Evolutionary conservation across 169 alveolate genomes (phyloP).

Genomic region (Theileria equi): DNA sequence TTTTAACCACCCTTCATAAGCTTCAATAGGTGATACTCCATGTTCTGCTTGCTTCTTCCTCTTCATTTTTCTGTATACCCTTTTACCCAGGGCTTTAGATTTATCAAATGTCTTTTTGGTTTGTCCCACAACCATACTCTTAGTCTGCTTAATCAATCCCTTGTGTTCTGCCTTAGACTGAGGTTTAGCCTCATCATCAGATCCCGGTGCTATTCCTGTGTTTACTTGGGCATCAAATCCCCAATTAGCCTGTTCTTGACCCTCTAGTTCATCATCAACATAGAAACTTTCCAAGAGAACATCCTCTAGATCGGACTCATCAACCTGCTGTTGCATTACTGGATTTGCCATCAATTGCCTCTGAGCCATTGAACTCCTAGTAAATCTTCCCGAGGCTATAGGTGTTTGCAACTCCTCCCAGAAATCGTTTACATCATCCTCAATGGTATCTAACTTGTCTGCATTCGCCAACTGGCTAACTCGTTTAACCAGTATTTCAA

Average conservation of each 20-base stretch:
- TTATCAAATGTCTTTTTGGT: slow-evolving; percentile 43
- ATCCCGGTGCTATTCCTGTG: slow-evolving; percentile 22
- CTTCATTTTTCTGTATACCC: slow-evolving; percentile 47
- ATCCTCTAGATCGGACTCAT: slow-evolving; percentile 45
- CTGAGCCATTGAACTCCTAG: slow-evolving; percentile 53
- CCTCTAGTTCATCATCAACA: slow-evolving; percentile 57
- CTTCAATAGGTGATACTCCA: slow-evolving; percentile 41
- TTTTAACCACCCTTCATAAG: slow-evolving; percentile 55
- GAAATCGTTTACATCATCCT: slow-evolving; percentile 7
- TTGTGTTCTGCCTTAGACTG: slow-evolving; percentile 3
- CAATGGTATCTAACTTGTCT: neutral
- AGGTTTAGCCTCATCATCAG: neutral
- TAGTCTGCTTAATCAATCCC: slow-evolving; percentile 45
- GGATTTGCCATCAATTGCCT: slow-evolving; percentile 11
- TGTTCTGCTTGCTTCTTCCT: slow-evolving; percentile 38
- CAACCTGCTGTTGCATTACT: slow-evolving; percentile 1
- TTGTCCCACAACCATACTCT: slow-evolving; percentile 28
- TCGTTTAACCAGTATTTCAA: slow-evolving; percentile 51
- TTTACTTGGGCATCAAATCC: slow-evolving; percentile 52
- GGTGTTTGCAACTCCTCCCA: slow-evolving; percentile 60
- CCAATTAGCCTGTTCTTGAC: slow-evolving; percentile 26
- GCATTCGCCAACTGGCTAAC: slow-evolving; percentile 45
- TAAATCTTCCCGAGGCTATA: slow-evolving; percentile 43
- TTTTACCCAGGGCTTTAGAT: slow-evolving; percentile 43
- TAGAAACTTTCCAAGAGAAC: slow-evolving; percentile 55